Percentiles rank a stretch among this genome's conserved stretches.
These are phyloP conservation scores for Quercus engelmannii DNA, from an alignment of 306 rosid species.

Conservation along the genomic window DNA sequence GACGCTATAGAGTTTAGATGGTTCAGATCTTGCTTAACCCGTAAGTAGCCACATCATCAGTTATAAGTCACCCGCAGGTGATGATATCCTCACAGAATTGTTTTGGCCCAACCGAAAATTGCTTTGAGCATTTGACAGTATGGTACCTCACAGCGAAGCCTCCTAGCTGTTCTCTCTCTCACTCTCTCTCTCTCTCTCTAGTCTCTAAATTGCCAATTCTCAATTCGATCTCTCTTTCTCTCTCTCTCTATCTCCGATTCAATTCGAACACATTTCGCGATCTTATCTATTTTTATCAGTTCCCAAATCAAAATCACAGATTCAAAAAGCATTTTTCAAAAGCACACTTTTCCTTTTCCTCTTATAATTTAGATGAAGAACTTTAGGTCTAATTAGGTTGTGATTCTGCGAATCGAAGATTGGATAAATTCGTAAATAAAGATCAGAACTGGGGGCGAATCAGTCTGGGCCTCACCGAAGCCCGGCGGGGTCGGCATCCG, in stretches of 20 bases:
- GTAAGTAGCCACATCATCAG: too few relatives aligned
- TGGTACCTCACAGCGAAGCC: constrained; percentile 18
- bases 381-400: constrained; percentile 35
- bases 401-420: constrained; percentile 22
- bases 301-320: constrained; percentile 8
- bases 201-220: neutral
- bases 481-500: constrained; percentile 61
- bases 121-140: neutral
- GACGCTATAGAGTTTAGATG: neutral
- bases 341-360: neutral
- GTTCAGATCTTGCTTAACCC: neutral
- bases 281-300: neutral
- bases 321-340: neutral
- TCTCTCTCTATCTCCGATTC: constrained; percentile 3
- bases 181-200: neutral
- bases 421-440: constrained; percentile 35
- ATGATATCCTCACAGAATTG: neutral
- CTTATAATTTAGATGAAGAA: constrained; percentile 18
- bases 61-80: neutral
- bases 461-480: constrained; percentile 84
- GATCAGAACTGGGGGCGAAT: constrained; percentile 98
- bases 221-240: neutral
- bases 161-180: constrained; percentile 8
- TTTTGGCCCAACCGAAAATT: neutral
- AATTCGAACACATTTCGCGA: neutral